Base-by-base conservation (phyloP, 345 rosid species). In the Aegle marmelos region DNA sequence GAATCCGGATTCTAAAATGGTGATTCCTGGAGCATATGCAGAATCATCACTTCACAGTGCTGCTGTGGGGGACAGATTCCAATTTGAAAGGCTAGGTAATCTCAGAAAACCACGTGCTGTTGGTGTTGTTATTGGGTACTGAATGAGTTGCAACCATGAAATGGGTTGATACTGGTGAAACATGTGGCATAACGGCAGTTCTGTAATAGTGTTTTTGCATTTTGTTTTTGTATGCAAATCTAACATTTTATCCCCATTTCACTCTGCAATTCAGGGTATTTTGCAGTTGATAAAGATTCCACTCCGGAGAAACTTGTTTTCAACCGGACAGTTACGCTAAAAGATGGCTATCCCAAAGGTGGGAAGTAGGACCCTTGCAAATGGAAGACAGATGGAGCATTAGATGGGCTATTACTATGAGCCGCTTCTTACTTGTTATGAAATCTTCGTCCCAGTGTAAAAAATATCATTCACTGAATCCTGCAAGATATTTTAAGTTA, bases 51-150 rank as follows among this genome's bases (percentile, higher is more conserved):
- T 96, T 67, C 67, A 70, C 79, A 81, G 82, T 80, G 93, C 98
- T 74, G 86, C 85, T 39, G 79, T 86, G 5, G 94, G 92, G 71
- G 94, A 91, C 70, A 85, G 76, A 39, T 96, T 96, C 83, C 98
- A 96, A 81, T 96, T 96, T 53, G 98, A 96, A 84, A 87, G 98
- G 79, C 98, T 94, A 50, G 98, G 99, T 96, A 90, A 79, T 77
- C 77, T 22, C 19, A 0, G 25, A 72, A 70, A 34, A 58, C 70
- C 2, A 17, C 58, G 0, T 27, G 4, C 17, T 34, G 1, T 48
- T 67, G 14, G 28, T 56, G 37, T 28, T 56, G 37, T 68, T 73
- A 34, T 78, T 24, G 30, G 28, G 67, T 66, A 50, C 19, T 71
- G n/a, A 53, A 61, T 76, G 60, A 74, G 63, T 63, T 54, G 24